These are phyloP conservation scores for Croton laevigatus DNA, from an alignment of 441 rosid species.

Conservation along the genomic window DNA sequence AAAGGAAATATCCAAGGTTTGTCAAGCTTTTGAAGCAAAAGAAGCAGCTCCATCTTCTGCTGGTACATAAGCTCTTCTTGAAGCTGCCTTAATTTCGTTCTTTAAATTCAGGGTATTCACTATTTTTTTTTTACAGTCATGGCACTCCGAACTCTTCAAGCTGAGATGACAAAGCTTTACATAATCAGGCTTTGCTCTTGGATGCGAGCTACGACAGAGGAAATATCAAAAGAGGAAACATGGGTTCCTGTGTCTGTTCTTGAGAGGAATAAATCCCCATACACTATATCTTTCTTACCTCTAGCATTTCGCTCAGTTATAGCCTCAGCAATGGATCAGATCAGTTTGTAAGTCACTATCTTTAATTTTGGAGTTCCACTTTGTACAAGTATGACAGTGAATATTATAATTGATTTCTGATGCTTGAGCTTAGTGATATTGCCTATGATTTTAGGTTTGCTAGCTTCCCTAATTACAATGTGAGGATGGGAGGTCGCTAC, in stretches of 20 bases:
- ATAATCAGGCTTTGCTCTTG: constrained; percentile 89
- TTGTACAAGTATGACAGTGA: constrained; percentile 8
- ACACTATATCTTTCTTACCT: constrained; percentile 85
- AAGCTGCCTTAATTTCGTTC: constrained; percentile 23
- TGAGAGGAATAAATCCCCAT: constrained; percentile 90
- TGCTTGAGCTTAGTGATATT: constrained; percentile 3
- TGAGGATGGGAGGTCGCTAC: constrained; percentile 1
- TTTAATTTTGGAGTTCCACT: neutral
- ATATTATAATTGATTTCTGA: constrained; percentile 1
- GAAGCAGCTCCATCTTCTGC: constrained; percentile 83
- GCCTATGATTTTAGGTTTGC: neutral
- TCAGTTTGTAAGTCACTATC: constrained; percentile 59
- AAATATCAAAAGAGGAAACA: constrained; percentile 72
- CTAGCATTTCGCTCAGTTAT: constrained; percentile 73
- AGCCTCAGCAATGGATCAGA: constrained; percentile 84
- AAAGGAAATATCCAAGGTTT: constrained; percentile 82
- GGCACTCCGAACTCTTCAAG: constrained; percentile 68
- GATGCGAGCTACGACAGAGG: constrained; percentile 82
- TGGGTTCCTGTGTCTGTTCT: constrained; percentile 88
- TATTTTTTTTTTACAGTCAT: constrained; percentile 46
- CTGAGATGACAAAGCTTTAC: constrained; percentile 85
- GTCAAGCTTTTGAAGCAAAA: constrained; percentile 85
- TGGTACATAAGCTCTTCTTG: constrained; percentile 45
- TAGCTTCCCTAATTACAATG: neutral
- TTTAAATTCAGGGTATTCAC: constrained; percentile 27